Percentiles rank a stretch among this genome's conserved stretches.
Conservation (phyloP, 192 early-diverging fungal species). For the Funneliformis geosporum region DNA sequence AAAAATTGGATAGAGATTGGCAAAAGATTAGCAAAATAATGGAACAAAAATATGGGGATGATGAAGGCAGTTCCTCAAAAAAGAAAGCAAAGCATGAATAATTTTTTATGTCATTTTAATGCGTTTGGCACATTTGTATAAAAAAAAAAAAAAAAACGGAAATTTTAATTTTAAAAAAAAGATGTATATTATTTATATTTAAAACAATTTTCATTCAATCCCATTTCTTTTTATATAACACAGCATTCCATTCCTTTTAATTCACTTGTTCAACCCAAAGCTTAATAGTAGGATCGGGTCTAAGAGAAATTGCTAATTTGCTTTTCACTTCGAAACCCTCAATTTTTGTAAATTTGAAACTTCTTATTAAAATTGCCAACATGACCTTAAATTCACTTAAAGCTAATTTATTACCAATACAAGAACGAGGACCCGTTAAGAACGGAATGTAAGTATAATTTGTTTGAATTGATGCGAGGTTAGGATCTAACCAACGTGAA, state of each 20-base stretch:
- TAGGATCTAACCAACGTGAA: slow-evolving; percentile 51
- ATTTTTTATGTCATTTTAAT: not conserved
- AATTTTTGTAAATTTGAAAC: slow-evolving; percentile 19
- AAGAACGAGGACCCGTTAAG: slow-evolving; percentile 52
- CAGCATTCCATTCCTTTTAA: not conserved
- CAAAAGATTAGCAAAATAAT: slow-evolving; percentile 51
- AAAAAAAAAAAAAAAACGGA: no score
- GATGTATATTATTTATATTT: no score
- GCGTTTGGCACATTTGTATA: not conserved
- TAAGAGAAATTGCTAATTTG: not conserved
- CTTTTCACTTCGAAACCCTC: slow-evolving; percentile 11
- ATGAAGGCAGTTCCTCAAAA: not conserved
- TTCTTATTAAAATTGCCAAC: slow-evolving; percentile 28
- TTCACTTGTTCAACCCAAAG: not conserved
- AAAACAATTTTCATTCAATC: no score
- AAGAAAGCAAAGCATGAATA: slow-evolving; percentile 10
- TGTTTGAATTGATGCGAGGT: slow-evolving; percentile 32
- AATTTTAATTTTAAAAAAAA: no score
- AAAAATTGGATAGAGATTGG: slow-evolving; percentile 52
- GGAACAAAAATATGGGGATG: slow-evolving; percentile 50
- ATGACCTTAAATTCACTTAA: slow-evolving; percentile 59
- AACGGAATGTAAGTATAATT: slow-evolving; percentile 47
- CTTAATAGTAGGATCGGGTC: not conserved
- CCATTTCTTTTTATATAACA: no score
- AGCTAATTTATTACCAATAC: slow-evolving; percentile 61